phyloP scores from a whole-genome alignment of 73 alveolate species.

The Paramecium biaurelia region DNA sequence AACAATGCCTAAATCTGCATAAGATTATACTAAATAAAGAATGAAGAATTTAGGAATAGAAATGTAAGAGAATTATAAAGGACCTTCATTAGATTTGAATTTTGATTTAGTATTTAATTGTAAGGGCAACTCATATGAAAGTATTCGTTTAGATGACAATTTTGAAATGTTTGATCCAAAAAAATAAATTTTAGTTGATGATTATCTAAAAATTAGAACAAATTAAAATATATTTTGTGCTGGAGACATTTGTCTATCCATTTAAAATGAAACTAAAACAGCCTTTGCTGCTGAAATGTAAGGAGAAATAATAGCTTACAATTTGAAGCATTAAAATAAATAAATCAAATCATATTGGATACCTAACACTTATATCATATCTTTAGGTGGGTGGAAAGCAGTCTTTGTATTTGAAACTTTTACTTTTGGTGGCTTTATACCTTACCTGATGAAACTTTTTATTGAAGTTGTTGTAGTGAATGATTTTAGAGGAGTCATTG shows the following conservation, averaged over 20 bases:
- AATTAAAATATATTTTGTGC: neutral
- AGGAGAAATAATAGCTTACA: neutral
- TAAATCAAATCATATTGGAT: neutral
- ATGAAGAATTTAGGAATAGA: neutral
- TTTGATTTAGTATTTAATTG: slow-evolving; percentile 17
- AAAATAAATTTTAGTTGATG: slow-evolving; percentile 5
- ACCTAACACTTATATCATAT: neutral
- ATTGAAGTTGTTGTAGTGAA: neutral
- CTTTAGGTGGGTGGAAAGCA: slow-evolving; percentile 45
- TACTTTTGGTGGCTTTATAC: neutral
- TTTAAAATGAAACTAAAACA: neutral
- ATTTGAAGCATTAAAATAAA: neutral
- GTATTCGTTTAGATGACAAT: neutral
- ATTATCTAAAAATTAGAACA: neutral
- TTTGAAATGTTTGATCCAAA: neutral
- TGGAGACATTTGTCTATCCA: neutral
- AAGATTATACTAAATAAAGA: neutral
- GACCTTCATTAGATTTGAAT: neutral
- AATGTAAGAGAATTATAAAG: neutral
- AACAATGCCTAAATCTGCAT: slow-evolving; percentile 32
- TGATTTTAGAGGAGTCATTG: slow-evolving; percentile 29
- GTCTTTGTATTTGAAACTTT: neutral
- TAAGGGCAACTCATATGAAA: neutral
- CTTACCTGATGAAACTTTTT: neutral
- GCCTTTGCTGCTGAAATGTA: neutral